phyloP scores from a whole-genome alignment of 2,329 filamentous ascomycete species.

The Aspergillus ochraceoroseus region DNA sequence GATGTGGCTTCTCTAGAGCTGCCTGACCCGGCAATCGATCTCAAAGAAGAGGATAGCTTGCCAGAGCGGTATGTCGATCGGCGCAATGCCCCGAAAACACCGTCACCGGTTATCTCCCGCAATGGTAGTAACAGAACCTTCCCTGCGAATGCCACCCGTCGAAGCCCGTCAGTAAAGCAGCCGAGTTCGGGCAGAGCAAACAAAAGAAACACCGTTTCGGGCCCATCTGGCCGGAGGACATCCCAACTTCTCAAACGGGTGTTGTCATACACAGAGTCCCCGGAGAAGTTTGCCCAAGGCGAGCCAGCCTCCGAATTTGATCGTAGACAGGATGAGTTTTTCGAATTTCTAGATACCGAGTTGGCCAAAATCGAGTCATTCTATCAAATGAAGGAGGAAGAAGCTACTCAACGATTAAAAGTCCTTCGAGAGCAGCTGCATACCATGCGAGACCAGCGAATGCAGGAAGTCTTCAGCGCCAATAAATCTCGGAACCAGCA shows the following conservation, averaged over 20 bases:
- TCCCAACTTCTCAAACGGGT: conserved; percentile 39
- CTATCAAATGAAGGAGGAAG: conserved; percentile 80
- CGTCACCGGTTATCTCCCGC: conserved; percentile 26
- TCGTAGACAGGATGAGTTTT: conserved; percentile 76
- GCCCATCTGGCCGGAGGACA: conserved; percentile 22
- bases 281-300: conserved; percentile 48
- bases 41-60: conserved; percentile 28
- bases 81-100: conserved; percentile 20
- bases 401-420: conserved; percentile 67
- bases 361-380: conserved; percentile 89
- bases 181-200: conserved; percentile 11
- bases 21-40: conserved; percentile 57
- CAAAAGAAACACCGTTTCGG: conserved; percentile 24
- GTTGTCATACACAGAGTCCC: conserved; percentile 38
- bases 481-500: conserved; percentile 30
- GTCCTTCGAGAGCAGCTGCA: conserved; percentile 78
- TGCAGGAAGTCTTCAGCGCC: conserved; percentile 5
- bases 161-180: conserved; percentile 13
- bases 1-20: conserved; percentile 53
- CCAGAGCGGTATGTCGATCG: conserved; percentile 16
- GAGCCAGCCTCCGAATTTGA: conserved; percentile 61
- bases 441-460: conserved; percentile 75
- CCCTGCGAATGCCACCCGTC: conserved; percentile 3
- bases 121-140: conserved; percentile 13
- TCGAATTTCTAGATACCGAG: conserved; percentile 74